These are phyloP conservation scores for Xylaria grammica DNA, from an alignment of 495 filamentous ascomycete species.

Conservation along the genomic window DNA sequence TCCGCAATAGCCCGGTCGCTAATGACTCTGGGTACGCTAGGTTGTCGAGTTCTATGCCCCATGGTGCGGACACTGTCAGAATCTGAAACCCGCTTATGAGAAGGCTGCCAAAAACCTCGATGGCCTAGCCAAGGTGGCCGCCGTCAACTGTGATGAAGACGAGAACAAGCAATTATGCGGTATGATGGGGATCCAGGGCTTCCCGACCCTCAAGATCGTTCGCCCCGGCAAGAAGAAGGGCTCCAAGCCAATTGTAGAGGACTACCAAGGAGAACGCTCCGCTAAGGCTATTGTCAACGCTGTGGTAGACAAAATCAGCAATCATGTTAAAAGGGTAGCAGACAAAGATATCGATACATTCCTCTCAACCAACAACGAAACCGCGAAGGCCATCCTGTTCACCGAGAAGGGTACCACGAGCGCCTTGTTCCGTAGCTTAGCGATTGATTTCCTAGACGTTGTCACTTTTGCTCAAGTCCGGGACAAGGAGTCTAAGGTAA, in stretches of 20 bases:
- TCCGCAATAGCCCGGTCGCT: neutral
- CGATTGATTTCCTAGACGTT: constrained; percentile 87
- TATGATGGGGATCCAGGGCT: constrained; percentile 88
- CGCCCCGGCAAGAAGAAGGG: constrained; percentile 76
- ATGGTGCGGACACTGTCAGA: constrained; percentile 97
- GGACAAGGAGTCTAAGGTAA: constrained; percentile 75
- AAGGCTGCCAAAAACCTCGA: constrained; percentile 88
- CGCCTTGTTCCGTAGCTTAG: constrained; percentile 79
- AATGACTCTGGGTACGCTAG: constrained; percentile 34
- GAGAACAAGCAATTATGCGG: constrained; percentile 89
- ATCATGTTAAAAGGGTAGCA: constrained; percentile 81
- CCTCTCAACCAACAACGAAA: constrained; percentile 72
- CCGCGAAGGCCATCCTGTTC: constrained; percentile 88
- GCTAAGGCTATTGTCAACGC: constrained; percentile 88
- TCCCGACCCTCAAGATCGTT: constrained; percentile 95
- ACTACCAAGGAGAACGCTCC: constrained; percentile 84
- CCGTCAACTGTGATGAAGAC: constrained; percentile 95
- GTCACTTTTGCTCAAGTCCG: constrained; percentile 85
- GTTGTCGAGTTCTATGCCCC: constrained; percentile 86
- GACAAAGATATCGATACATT: constrained; percentile 82
- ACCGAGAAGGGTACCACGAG: constrained; percentile 91
- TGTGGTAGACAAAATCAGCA: constrained; percentile 85
- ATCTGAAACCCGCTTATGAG: constrained; percentile 93
- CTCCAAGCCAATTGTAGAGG: constrained; percentile 84
- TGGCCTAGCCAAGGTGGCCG: constrained; percentile 91